These are phyloP conservation scores for Spergularia marina DNA, from an alignment of 148 eudicot genomes.

Conservation along the genomic window DNA sequence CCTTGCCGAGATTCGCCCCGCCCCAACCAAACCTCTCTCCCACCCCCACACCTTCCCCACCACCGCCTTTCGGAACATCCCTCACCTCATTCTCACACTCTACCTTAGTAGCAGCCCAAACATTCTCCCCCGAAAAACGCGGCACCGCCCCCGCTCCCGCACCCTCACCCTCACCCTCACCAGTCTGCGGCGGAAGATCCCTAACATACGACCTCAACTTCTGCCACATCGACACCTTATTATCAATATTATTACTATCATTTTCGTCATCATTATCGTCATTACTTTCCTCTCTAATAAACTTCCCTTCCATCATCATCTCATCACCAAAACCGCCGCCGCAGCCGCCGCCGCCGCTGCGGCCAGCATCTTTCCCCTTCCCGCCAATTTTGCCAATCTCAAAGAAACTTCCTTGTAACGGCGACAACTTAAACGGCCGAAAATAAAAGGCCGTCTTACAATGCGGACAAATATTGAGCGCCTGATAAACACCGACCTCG, in stretches of 20 bases:
- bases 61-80: constrained; percentile 23
- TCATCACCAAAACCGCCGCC: neutral
- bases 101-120: constrained; percentile 27
- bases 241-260: constrained; percentile 29
- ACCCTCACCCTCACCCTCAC: neutral
- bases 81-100: constrained; percentile 23
- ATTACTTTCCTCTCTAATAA: constrained; percentile 26
- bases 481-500: constrained; percentile 64
- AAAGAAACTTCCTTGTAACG: constrained; percentile 73
- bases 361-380: constrained; percentile 12
- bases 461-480: constrained; percentile 59
- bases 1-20: constrained; percentile 53
- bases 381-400: constrained; percentile 76
- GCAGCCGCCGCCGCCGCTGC: neutral
- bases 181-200: constrained; percentile 25
- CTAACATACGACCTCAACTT: constrained; percentile 71
- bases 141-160: neutral
- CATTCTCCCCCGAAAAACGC: constrained; percentile 16
- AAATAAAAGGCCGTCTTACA: constrained; percentile 82
- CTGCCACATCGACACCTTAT: constrained; percentile 63
- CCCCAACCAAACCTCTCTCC: constrained; percentile 40
- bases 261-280: constrained; percentile 2
- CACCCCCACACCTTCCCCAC: constrained; percentile 20
- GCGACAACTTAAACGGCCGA: constrained; percentile 63
- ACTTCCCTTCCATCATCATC: constrained; percentile 32